phyloP scores from a whole-genome alignment of 1,139 yeast species.

The Arxiozyma heterogenica region DNA sequence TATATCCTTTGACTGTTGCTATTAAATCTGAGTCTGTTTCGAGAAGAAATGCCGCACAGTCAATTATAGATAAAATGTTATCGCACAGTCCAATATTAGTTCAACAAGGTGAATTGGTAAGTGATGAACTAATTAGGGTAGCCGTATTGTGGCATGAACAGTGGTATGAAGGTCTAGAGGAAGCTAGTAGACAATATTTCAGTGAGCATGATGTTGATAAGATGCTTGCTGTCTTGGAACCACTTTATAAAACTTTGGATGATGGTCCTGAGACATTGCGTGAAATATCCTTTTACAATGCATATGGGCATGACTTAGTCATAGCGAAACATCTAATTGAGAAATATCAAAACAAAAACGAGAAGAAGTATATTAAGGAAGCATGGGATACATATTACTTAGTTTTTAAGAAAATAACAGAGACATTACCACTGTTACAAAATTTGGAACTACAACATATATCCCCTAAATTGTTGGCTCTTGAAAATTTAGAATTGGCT shows the following conservation, averaged over 20 bases:
- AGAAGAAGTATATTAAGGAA: slow-evolving; percentile 80
- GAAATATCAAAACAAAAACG: slow-evolving; percentile 76
- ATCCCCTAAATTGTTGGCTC: slow-evolving; percentile 78
- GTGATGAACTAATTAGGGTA: slow-evolving; percentile 84
- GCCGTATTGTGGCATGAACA: slow-evolving; percentile 97
- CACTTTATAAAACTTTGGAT: slow-evolving; percentile 72
- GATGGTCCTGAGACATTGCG: slow-evolving; percentile 88
- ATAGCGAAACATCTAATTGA: slow-evolving; percentile 94
- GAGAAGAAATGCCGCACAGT: slow-evolving; percentile 84
- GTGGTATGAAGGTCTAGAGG: slow-evolving; percentile 97
- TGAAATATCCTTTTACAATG: slow-evolving; percentile 86
- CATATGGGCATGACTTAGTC: slow-evolving; percentile 85
- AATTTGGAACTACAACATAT: slow-evolving; percentile 86
- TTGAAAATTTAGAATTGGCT: slow-evolving; percentile 74
- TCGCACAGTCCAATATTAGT: slow-evolving; percentile 77
- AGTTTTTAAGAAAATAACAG: slow-evolving; percentile 82
- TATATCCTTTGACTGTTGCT: slow-evolving; percentile 92
- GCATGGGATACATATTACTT: slow-evolving; percentile 97
- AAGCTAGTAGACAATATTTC: slow-evolving; percentile 86
- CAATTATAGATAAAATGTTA: slow-evolving; percentile 86
- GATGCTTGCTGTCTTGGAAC: slow-evolving; percentile 87
- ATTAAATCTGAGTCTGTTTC: slow-evolving; percentile 86
- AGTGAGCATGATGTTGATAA: slow-evolving; percentile 93
- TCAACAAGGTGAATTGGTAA: slow-evolving; percentile 89
- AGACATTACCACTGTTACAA: slow-evolving; percentile 81